Percentiles rank a stretch among this genome's conserved stretches.
Conservation (phyloP, 1,139 yeast species). For the Candida sp. region DNA sequence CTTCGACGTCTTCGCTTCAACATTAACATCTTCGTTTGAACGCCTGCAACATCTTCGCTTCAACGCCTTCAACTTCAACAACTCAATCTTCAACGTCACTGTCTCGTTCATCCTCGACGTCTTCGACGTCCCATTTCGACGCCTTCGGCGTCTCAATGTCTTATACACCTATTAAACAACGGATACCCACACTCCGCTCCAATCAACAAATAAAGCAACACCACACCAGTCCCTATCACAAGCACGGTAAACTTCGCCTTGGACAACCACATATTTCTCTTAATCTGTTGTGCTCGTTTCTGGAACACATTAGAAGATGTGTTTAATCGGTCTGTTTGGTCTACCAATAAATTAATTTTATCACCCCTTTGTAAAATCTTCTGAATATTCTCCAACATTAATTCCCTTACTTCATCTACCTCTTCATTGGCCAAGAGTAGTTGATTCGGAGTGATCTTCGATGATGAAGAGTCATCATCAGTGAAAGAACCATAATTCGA, state of each 20-base stretch:
- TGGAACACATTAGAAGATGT: constrained; percentile 69
- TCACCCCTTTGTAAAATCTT: constrained; percentile 79
- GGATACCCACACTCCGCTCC: constrained; percentile 56
- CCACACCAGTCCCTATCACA: constrained; percentile 19
- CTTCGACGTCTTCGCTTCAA: no score
- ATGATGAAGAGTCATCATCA: constrained; percentile 7
- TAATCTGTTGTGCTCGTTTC: constrained; percentile 63
- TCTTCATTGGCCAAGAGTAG: constrained; percentile 45
- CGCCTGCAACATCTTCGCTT: no score
- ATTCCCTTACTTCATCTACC: constrained; percentile 49
- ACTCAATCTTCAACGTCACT: no score
- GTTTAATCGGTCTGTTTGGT: constrained; percentile 76
- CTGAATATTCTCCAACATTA: constrained; percentile 70
- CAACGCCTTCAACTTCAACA: no score
- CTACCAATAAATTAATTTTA: constrained; percentile 67
- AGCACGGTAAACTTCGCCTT: constrained; percentile 43
- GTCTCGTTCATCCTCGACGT: no score
- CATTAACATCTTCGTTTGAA: no score
- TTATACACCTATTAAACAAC: constrained; percentile 26
- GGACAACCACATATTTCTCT: constrained; percentile 66
- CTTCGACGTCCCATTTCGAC: no score
- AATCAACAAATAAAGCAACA: constrained; percentile 38
- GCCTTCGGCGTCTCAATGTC: no score
- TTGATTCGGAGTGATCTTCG: constrained; percentile 35
- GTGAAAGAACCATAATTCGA: constrained; percentile 30